Conservation (phyloP, 495 filamentous ascomycete species). For the Cetradonia linearis region DNA sequence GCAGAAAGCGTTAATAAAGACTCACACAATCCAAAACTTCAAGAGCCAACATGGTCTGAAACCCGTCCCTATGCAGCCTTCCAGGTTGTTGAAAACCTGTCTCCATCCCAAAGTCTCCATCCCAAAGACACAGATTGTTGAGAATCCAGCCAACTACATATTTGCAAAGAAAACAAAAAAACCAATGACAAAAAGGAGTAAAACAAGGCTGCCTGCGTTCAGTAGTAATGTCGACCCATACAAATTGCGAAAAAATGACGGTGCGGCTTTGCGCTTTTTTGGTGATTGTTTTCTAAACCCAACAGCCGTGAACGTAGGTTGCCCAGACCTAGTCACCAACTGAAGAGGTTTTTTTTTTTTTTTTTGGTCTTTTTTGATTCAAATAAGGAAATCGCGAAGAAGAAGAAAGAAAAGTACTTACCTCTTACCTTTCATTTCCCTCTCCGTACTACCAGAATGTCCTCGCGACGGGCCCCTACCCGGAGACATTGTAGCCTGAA, state of each 20-base stretch:
- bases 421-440: not conserved
- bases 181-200: too few species aligned
- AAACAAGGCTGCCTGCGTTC: not conserved
- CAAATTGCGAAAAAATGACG: not conserved
- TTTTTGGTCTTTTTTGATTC: not conserved
- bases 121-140: too few species aligned
- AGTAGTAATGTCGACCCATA: not conserved
- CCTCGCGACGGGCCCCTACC: not conserved
- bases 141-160: too few species aligned
- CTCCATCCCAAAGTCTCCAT: not conserved
- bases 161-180: not conserved
- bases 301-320: not conserved
- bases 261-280: conserved; percentile 11
- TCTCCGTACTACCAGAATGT: conserved; percentile 3
- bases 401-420: not conserved
- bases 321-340: conserved; percentile 1
- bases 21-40: not conserved
- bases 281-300: conserved; percentile 16
- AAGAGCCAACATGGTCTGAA: too few species aligned
- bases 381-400: not conserved
- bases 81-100: not conserved
- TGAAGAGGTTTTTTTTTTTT: not conserved
- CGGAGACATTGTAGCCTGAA: conserved; percentile 4
- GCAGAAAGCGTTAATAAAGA: not conserved
- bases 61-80: too few species aligned